A percentile compares a stretch with the other conserved stretches of the same genome.
These are phyloP conservation scores for Cryptosporidium canis DNA, from an alignment of 169 alveolate genomes.

Conservation along the genomic window DNA sequence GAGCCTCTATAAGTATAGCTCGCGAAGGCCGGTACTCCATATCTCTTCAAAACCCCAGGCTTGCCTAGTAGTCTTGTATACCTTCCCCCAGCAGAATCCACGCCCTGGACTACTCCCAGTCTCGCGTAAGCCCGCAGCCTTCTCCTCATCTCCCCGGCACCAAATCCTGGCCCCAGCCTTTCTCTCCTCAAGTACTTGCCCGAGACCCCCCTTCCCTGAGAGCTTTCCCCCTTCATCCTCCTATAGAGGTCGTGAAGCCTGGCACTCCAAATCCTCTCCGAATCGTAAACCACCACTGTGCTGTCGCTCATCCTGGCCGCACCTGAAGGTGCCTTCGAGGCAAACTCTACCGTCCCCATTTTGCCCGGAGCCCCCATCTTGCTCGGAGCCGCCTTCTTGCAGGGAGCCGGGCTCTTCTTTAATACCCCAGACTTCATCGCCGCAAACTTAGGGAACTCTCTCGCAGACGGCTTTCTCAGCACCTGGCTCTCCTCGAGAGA, in stretches of 20 bases:
- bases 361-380: background rate
- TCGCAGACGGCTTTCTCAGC: too few species aligned
- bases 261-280: background rate
- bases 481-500: too few species aligned
- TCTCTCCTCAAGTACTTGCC: background rate
- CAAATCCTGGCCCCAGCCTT: background rate
- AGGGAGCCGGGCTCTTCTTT: too few species aligned
- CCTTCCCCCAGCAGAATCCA: background rate
- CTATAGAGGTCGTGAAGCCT: background rate
- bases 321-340: background rate
- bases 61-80: background rate
- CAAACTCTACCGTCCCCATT: background rate
- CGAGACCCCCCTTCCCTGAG: background rate
- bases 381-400: too few species aligned
- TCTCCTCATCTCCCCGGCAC: background rate
- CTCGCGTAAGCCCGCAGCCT: background rate
- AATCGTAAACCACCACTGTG: background rate
- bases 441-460: too few species aligned
- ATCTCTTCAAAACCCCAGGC: slow-evolving; percentile 6
- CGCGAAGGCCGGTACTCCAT: slow-evolving; percentile 17
- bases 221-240: slow-evolving; percentile 17
- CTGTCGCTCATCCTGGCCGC: background rate
- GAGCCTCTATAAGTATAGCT: background rate
- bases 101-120: background rate
- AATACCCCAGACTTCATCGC: too few species aligned